phyloP scores from a whole-genome alignment of 1,284 basidiomycete species.

The Rhodotorula sp. region DNA sequence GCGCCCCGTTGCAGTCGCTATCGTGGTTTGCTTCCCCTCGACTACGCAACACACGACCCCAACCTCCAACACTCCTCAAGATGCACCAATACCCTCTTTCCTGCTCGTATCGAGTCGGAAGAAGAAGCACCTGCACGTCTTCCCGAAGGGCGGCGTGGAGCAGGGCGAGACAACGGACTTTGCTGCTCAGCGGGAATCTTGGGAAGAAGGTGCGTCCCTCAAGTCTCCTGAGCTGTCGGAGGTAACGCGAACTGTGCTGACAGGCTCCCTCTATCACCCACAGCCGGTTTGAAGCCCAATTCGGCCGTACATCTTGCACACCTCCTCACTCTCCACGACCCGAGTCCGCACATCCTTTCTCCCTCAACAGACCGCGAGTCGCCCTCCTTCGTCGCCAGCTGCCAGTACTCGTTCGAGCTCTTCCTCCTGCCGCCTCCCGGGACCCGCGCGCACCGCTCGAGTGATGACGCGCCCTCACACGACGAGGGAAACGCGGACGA shows the following conservation, averaged over 20 bases:
- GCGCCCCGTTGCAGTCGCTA: constrained; percentile 28
- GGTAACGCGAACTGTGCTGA: background rate
- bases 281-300: constrained; percentile 22
- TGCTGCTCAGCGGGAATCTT: constrained; percentile 33
- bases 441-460: too few species aligned
- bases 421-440: constrained; percentile 22
- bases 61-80: background rate
- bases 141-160: constrained; percentile 40
- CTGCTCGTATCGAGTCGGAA: constrained; percentile 31
- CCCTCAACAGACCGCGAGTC: constrained; percentile 12
- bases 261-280: fast-evolving
- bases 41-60: background rate
- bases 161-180: constrained; percentile 10
- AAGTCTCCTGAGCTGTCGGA: background rate
- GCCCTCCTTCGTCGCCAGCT: constrained; percentile 25
- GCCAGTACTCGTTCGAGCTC: constrained; percentile 35
- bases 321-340: constrained; percentile 26
- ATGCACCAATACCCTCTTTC: constrained; percentile 9
- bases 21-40: constrained; percentile 6
- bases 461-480: background rate
- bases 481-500: too few species aligned
- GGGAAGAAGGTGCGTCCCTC: constrained; percentile 37
- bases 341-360: constrained; percentile 32
- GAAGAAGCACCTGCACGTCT: constrained; percentile 29
- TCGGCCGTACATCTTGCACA: constrained; percentile 26